Percentiles rank a stretch among this genome's conserved stretches.
Conservation (phyloP, 1,139 yeast species). For the Taiozyma sp. region DNA sequence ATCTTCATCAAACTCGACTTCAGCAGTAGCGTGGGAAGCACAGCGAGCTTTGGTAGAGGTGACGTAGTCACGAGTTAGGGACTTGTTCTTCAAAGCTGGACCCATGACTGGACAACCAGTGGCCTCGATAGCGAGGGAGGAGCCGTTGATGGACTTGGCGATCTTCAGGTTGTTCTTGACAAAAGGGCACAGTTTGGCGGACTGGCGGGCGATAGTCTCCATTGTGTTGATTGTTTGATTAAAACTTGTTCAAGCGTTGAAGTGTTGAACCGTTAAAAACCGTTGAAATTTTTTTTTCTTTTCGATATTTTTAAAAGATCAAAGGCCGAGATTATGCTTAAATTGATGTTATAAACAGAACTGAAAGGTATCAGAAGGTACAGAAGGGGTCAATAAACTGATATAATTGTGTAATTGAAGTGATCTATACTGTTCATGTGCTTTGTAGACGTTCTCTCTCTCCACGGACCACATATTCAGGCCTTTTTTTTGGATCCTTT, state of each 20-base stretch:
- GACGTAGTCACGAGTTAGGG: slow-evolving; percentile 39
- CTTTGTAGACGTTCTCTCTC: no score
- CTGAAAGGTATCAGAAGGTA: no score
- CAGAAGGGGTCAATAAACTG: no score
- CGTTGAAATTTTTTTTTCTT: no score
- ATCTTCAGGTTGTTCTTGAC: slow-evolving; percentile 63
- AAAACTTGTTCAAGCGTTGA: background rate
- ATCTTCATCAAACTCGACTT: slow-evolving; percentile 14
- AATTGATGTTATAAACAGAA: no score
- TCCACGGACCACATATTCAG: no score
- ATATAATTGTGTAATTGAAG: no score
- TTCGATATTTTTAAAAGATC: no score
- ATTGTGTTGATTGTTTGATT: slow-evolving; percentile 29
- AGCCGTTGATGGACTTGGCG: slow-evolving; percentile 45
- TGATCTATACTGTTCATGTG: no score
- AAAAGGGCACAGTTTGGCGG: slow-evolving; percentile 82
- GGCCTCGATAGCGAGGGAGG: slow-evolving; percentile 59
- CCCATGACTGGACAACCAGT: slow-evolving; percentile 86
- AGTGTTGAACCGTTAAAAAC: no score
- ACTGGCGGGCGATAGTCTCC: slow-evolving; percentile 79
- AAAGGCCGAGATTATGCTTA: no score
- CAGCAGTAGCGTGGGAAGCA: slow-evolving; percentile 32
- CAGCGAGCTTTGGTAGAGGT: slow-evolving; percentile 47
- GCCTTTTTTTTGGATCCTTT: no score
- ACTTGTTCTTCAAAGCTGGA: slow-evolving; percentile 49